A percentile compares a stretch with the other conserved stretches of the same genome.
phyloP scores from a whole-genome alignment of 208 protist genomes.

The Blechomonas ayalai region DNA sequence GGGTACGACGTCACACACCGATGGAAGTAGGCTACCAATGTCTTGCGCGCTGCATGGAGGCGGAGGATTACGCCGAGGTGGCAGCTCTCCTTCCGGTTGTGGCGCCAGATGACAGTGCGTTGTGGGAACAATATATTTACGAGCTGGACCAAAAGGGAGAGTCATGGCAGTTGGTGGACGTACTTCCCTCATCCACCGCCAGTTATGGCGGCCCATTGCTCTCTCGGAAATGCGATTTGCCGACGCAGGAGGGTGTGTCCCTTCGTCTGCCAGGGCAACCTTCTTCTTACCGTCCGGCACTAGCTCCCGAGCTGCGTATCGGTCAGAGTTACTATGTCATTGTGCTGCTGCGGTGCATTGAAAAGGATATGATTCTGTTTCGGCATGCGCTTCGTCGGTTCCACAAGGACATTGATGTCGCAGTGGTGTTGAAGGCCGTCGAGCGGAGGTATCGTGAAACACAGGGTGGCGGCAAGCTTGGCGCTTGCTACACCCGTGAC shows the following conservation, averaged over 20 bases:
- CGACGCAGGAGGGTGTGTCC: too few species aligned
- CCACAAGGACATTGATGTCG: slow-evolving; percentile 14
- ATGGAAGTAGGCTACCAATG: slow-evolving; percentile 10
- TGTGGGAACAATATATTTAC: slow-evolving; percentile 72
- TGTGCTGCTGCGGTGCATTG: slow-evolving; percentile 49
- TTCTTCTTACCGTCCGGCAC: too few species aligned
- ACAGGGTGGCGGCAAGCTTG: not conserved
- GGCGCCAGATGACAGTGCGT: slow-evolving; percentile 8
- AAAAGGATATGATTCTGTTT: slow-evolving; percentile 26
- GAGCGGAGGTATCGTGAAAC: slow-evolving; percentile 27
- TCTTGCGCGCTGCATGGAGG: slow-evolving; percentile 6
- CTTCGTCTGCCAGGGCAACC: too few species aligned
- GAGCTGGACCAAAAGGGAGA: slow-evolving; percentile 45
- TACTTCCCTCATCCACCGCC: slow-evolving; percentile 25
- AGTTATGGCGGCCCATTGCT: not conserved
- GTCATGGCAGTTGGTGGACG: slow-evolving; percentile 37
- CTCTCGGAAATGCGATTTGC: not conserved
- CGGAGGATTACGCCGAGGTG: slow-evolving; percentile 5
- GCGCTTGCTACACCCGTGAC: not conserved
- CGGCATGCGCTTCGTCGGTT: slow-evolving; percentile 17
- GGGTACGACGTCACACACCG: slow-evolving; percentile 16
- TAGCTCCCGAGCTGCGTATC: slow-evolving; percentile 17
- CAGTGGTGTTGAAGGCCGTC: slow-evolving; percentile 25
- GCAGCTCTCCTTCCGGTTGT: slow-evolving; percentile 21
- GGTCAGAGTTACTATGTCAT: slow-evolving; percentile 59